These are phyloP conservation scores for Blastobotrys indianensis DNA, from an alignment of 1,139 yeast species.

Conservation along the genomic window DNA sequence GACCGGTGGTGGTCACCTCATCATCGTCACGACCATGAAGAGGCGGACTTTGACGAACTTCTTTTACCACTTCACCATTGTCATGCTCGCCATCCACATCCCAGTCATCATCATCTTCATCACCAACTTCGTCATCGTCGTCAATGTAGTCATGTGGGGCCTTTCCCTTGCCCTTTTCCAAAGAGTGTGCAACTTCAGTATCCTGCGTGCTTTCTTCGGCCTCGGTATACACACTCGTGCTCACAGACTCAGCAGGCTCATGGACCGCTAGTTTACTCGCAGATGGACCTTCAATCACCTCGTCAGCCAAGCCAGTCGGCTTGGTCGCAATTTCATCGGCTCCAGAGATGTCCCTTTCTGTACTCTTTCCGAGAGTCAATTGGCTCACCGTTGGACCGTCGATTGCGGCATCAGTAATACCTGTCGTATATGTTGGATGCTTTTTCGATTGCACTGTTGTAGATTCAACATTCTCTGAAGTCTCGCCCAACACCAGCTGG, in stretches of 20 bases:
- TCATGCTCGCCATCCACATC: constrained; percentile 3
- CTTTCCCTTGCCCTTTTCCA: constrained; percentile 5
- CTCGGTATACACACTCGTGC: too few relatives aligned
- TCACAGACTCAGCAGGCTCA: too few relatives aligned
- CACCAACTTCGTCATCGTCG: constrained; percentile 11
- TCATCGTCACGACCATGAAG: too few relatives aligned
- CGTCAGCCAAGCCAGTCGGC: constrained; percentile 1
- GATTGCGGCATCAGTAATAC: constrained; percentile 4
- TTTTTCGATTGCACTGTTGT: too few relatives aligned
- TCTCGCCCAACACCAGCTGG: neutral
- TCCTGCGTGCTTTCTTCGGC: too few relatives aligned
- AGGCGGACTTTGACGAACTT: constrained; percentile 1
- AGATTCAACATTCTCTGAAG: too few relatives aligned
- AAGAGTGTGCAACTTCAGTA: too few relatives aligned
- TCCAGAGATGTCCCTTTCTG: neutral
- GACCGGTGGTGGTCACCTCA: too few relatives aligned
- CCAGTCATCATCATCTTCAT: constrained; percentile 9
- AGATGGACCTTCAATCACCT: constrained; percentile 3
- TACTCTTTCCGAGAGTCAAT: neutral
- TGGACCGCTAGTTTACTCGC: too few relatives aligned
- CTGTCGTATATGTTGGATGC: neutral
- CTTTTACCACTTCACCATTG: neutral
- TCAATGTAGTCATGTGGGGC: neutral
- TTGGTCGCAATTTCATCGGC: neutral
- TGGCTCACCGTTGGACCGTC: constrained; percentile 7